phyloP scores from a whole-genome alignment of 2,329 filamentous ascomycete genomes.

The Epichloe festucae region DNA sequence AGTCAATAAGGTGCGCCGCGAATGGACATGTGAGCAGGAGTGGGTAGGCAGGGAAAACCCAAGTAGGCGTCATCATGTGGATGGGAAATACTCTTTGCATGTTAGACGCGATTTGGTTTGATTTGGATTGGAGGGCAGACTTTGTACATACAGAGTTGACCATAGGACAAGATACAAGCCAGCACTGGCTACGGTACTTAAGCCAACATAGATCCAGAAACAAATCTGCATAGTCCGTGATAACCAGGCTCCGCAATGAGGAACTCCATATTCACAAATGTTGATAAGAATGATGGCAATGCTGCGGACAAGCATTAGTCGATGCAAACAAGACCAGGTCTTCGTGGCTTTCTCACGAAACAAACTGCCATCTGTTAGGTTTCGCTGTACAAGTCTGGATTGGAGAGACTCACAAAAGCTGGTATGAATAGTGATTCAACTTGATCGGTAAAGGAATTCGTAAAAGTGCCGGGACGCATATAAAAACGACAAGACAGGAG shows the following conservation, averaged over 20 bases:
- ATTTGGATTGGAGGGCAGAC: neutral
- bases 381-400: neutral
- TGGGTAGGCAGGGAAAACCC: constrained; percentile 80
- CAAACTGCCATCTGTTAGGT: constrained; percentile 19
- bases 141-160: constrained; percentile 37
- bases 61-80: constrained; percentile 74
- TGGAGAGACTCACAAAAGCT: constrained; percentile 33
- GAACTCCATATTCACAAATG: constrained; percentile 60
- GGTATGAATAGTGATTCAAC: constrained; percentile 69
- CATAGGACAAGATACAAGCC: constrained; percentile 64
- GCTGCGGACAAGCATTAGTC: neutral
- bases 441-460: constrained; percentile 59
- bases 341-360: constrained; percentile 25
- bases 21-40: constrained; percentile 65
- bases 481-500: constrained; percentile 58
- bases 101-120: neutral
- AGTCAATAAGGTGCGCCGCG: constrained; percentile 43
- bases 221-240: constrained; percentile 45
- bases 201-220: constrained; percentile 61
- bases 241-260: constrained; percentile 50
- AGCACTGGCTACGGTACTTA: constrained; percentile 55
- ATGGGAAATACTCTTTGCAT: constrained; percentile 43
- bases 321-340: neutral
- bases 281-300: constrained; percentile 68
- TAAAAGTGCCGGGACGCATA: constrained; percentile 56